Conservation (phyloP, 1,284 basidiomycete species). For the Ustilago bromivora region DNA sequence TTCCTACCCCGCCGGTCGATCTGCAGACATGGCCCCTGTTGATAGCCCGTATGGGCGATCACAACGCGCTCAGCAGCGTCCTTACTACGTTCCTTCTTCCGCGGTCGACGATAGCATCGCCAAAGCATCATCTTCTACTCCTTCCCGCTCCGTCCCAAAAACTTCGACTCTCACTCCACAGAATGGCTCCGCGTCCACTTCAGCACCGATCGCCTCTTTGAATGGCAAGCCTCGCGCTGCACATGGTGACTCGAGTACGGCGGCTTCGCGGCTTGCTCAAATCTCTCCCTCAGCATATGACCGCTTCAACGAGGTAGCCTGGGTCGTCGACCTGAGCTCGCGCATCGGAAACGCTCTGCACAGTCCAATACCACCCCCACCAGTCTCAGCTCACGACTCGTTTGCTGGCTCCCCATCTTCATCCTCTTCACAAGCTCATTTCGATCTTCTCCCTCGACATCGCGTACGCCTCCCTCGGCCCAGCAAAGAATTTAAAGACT, state of each 20-base stretch:
- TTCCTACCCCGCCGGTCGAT: not conserved
- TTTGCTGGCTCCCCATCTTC: conserved; percentile 5
- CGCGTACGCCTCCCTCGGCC: conserved; percentile 40
- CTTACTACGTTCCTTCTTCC: conserved; percentile 23
- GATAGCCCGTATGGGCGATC: conserved; percentile 9
- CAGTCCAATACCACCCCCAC: conserved; percentile 5
- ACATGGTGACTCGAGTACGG: not conserved
- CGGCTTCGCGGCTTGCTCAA: conserved; percentile 17
- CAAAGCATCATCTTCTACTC: conserved; percentile 9
- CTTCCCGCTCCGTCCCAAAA: not conserved
- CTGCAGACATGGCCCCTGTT: conserved; percentile 12
- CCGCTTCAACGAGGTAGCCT: conserved; percentile 48
- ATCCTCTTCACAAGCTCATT: conserved; percentile 11
- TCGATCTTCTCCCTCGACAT: conserved; percentile 9
- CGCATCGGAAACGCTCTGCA: conserved; percentile 43
- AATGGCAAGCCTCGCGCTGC: not conserved
- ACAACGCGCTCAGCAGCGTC: conserved; percentile 17
- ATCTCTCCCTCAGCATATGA: conserved; percentile 43
- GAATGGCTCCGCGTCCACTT: conserved; percentile 7
- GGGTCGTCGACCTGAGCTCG: conserved; percentile 48
- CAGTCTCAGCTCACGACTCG: not conserved
- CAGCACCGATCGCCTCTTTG: not conserved
- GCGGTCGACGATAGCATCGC: conserved; percentile 1
- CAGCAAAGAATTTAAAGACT: conserved; percentile 43
- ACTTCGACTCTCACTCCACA: not conserved